A percentile compares a stretch with the other conserved stretches of the same genome.
These are phyloP conservation scores for Leonotis leonurus DNA, from an alignment of 257 asterid species.

Conservation along the genomic window DNA sequence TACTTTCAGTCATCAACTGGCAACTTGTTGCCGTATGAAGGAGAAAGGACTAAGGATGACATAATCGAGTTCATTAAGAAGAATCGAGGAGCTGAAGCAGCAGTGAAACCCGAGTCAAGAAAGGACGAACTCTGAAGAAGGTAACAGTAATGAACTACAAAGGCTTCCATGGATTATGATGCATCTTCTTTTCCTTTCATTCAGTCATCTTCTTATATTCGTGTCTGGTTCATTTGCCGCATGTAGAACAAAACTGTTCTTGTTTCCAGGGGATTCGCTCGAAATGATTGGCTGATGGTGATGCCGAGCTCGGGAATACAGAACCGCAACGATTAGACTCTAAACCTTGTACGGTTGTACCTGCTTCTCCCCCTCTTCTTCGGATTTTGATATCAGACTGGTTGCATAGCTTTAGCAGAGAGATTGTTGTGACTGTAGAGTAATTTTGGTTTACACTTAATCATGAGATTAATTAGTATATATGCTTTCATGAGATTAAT, in stretches of 20 bases:
- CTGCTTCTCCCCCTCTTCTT: background rate
- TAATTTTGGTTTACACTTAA: background rate
- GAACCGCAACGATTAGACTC: background rate
- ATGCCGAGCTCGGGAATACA: too few relatives aligned
- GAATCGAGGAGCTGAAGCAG: constrained; percentile 49
- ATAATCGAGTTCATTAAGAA: constrained; percentile 60
- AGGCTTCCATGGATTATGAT: too few relatives aligned
- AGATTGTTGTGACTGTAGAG: constrained; percentile 8
- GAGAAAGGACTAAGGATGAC: constrained; percentile 64
- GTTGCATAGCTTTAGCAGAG: background rate
- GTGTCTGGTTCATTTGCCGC: constrained; percentile 12
- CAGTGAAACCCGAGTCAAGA: constrained; percentile 25
- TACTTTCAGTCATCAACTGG: constrained; percentile 75
- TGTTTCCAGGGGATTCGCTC: background rate
- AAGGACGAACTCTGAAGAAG: constrained; percentile 66
- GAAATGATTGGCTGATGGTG: background rate
- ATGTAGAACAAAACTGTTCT: constrained; percentile 8
- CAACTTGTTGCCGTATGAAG: constrained; percentile 46
- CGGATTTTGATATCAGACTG: background rate
- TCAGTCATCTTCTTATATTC: background rate
- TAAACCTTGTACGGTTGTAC: background rate
- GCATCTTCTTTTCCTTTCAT: background rate
- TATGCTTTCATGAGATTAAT: too few relatives aligned
- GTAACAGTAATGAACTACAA: too few relatives aligned
- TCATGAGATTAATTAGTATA: background rate